These are phyloP conservation scores for Cucurbita ficifolia DNA, from an alignment of 306 rosid species.

Conservation along the genomic window DNA sequence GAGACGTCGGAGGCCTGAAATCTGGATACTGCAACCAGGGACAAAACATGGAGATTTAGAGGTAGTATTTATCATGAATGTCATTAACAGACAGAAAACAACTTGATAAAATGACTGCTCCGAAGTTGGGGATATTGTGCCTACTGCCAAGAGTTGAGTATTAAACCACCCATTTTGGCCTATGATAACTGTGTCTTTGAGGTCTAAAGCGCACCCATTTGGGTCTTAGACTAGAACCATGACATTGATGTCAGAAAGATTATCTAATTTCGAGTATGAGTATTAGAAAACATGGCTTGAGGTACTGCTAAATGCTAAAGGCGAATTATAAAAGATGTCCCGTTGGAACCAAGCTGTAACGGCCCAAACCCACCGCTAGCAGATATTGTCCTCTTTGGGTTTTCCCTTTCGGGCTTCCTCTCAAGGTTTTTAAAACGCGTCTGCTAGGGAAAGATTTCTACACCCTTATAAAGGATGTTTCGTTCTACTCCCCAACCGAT, in stretches of 20 bases:
- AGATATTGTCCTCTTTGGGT: no score
- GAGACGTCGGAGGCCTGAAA: slow-evolving; percentile 94
- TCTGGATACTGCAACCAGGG: slow-evolving; percentile 74
- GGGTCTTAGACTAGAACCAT: background rate
- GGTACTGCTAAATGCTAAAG: background rate
- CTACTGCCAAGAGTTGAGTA: no score
- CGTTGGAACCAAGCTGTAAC: background rate
- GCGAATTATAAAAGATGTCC: background rate
- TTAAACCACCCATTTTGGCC: no score
- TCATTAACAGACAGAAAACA: background rate
- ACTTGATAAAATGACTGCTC: background rate
- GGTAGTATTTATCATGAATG: background rate
- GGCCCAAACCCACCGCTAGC: no score
- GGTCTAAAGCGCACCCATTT: background rate
- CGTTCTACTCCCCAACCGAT: no score
- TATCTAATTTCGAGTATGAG: background rate
- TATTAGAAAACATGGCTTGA: background rate
- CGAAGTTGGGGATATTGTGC: no score
- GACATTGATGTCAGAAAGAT: background rate
- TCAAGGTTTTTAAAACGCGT: no score
- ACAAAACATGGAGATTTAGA: background rate
- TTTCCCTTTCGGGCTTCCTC: no score
- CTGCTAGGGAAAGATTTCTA: no score
- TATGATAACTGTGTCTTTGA: no score
- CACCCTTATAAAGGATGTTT: no score